Percentiles rank a stretch among this genome's conserved stretches.
These are phyloP conservation scores for Aspergillus brasiliensis DNA, from an alignment of 2,329 filamentous ascomycete genomes.

Conservation along the genomic window DNA sequence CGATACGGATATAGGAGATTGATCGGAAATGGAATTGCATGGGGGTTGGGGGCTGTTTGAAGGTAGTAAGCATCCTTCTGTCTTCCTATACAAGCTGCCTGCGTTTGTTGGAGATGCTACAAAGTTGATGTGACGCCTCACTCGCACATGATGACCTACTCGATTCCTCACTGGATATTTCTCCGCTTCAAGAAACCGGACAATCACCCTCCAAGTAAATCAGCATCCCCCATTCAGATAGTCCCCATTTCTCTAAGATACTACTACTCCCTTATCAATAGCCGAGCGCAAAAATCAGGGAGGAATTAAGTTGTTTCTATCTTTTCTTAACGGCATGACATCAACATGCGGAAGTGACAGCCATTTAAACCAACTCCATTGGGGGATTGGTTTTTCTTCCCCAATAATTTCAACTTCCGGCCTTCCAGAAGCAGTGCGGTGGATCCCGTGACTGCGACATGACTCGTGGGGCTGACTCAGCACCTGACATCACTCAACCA, in stretches of 20 bases:
- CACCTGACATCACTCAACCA: background rate
- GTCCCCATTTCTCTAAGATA: background rate
- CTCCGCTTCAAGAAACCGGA: background rate
- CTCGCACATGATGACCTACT: background rate
- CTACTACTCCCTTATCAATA: background rate
- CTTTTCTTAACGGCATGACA: background rate
- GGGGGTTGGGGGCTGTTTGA: too few species aligned
- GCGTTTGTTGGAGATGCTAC: too few species aligned
- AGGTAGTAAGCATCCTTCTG: too few species aligned
- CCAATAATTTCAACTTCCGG: background rate
- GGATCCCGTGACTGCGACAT: background rate
- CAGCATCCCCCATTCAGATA: background rate
- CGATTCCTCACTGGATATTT: background rate
- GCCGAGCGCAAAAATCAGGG: background rate
- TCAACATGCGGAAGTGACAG: background rate
- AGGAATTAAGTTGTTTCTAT: background rate
- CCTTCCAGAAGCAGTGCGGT: background rate
- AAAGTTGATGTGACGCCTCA: too few species aligned
- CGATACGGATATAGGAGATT: background rate
- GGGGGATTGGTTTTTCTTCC: background rate
- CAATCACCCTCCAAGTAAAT: background rate
- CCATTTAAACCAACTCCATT: background rate
- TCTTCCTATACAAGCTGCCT: too few species aligned
- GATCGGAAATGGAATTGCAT: background rate
- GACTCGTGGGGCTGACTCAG: conserved; percentile 1